Evolutionary conservation across 306 rosid species (phyloP).

Genomic region (Vigna nakashimae): DNA sequence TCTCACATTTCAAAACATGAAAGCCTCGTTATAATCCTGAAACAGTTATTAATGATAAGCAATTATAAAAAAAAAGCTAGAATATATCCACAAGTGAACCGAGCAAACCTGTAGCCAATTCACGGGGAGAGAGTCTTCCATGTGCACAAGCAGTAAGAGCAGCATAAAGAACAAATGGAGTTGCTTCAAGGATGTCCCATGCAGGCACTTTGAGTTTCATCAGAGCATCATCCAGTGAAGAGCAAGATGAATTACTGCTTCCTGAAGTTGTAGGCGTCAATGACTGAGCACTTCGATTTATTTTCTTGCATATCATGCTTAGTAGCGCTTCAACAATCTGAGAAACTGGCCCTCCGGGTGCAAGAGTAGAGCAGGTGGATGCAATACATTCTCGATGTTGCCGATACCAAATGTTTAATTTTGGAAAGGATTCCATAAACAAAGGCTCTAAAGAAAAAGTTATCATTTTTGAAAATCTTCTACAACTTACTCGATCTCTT

Average conservation of each 20-base stretch:
- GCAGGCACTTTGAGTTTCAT: slow-evolving; percentile 92
- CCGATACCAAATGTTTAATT: slow-evolving; percentile 85
- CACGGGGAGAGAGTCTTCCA: slow-evolving; percentile 93
- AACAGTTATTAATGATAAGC: slow-evolving; percentile 18
- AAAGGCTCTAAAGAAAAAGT: slow-evolving; percentile 66
- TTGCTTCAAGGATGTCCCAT: slow-evolving; percentile 97
- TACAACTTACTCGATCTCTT: slow-evolving; percentile 59
- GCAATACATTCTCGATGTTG: slow-evolving; percentile 98
- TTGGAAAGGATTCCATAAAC: slow-evolving; percentile 91
- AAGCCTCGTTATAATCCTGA: slow-evolving; percentile 37
- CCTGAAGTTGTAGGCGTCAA: slow-evolving; percentile 65
- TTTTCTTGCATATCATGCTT: slow-evolving; percentile 82
- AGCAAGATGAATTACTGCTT: slow-evolving; percentile 82
- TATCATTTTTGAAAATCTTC: slow-evolving; percentile 75
- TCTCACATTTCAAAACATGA: slow-evolving; percentile 29
- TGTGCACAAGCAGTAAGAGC: slow-evolving; percentile 97
- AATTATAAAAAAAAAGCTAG: neutral
- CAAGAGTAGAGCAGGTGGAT: slow-evolving; percentile 85
- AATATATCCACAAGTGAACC: slow-evolving; percentile 25
- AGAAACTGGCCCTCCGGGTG: slow-evolving; percentile 85
- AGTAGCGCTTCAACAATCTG: slow-evolving; percentile 89
- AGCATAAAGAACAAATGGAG: slow-evolving; percentile 94
- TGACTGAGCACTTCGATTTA: slow-evolving; percentile 64
- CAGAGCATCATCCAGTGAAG: slow-evolving; percentile 70
- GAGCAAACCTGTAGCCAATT: slow-evolving; percentile 85